A percentile compares a stretch with the other conserved stretches of the same genome.
Evolutionary conservation across 1,284 basidiomycete genomes (phyloP).

Genomic region (Ganoderma lucidum): DNA sequence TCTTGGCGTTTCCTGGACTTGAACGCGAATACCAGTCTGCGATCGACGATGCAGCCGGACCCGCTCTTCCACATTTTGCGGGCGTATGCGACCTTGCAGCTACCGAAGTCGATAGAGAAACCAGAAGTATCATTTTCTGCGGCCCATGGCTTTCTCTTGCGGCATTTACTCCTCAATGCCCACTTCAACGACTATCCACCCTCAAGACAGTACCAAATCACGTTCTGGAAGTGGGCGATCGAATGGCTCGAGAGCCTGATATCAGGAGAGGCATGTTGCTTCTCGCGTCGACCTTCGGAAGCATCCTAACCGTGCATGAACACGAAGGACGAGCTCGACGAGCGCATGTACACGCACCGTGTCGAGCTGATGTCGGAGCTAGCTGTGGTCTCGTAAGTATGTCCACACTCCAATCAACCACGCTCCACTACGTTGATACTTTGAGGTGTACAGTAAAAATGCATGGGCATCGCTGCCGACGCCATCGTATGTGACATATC

Average conservation of each 20-base stretch:
- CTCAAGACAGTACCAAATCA: conserved; percentile 62
- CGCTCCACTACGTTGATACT: conserved; percentile 7
- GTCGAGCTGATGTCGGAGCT: conserved; percentile 50
- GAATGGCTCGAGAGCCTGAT: conserved; percentile 55
- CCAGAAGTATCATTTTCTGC: conserved; percentile 47
- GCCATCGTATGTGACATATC: conserved; percentile 70
- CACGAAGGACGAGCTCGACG: conserved; percentile 64
- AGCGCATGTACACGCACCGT: conserved; percentile 68
- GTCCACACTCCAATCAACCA: conserved; percentile 23
- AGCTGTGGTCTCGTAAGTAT: conserved; percentile 47
- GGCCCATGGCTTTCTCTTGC: conserved; percentile 62
- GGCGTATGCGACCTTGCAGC: conserved; percentile 61
- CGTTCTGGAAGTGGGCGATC: conserved; percentile 79
- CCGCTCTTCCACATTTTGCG: conserved; percentile 54
- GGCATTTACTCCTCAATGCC: conserved; percentile 54
- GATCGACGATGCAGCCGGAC: conserved; percentile 12
- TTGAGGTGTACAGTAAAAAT: conserved; percentile 1
- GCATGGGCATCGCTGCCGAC: conserved; percentile 45
- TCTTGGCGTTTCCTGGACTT: not conserved
- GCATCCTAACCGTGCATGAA: not conserved
- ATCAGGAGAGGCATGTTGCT: conserved; percentile 49
- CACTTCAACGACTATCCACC: conserved; percentile 69
- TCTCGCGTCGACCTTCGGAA: not conserved
- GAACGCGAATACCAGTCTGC: not conserved
- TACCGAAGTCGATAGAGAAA: conserved; percentile 47